Evolutionary conservation across 2,329 filamentous ascomycete species (phyloP), one percentile per base, ranked within the genome.

Genomic region (Lecanoromycetidae sp.): DNA sequence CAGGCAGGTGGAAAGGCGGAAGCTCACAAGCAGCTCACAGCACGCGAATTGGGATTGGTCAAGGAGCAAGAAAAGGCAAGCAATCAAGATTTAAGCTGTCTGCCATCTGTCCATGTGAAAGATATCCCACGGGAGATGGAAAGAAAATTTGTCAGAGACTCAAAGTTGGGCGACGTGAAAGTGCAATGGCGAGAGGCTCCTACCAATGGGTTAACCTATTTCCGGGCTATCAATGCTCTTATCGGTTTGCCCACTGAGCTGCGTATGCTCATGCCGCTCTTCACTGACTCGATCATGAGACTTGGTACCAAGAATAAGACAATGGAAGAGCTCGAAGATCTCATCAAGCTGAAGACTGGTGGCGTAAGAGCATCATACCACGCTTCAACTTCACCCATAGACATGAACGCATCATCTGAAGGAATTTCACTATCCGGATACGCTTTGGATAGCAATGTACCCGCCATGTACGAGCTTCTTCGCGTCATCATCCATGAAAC

Each of bases 171-270:
- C 34, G 73, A 75, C 30, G 75, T 82, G 33, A 78, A 82, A 37
- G 77, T 91, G 3, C 85, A 95, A 57, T 95, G 88, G 87, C 81
- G 83, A 42, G 86, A 94, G 63, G 87, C 88, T 6, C 84, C 87
- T 2, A 98, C 91, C 0, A 98, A 98, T 57, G 91, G 91, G 0
- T 69, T 98, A 49, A 96, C 90, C 1, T 98, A 98, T 62, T 94
- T 98, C 70, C 82, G 88, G 50, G 87, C 87, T 3, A 77, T 96
- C 62, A 87, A 93, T 60, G 74, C 77, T 0, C 71, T 96, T 46
- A 75, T 85, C 36, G 78, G 83, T 51, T 69, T 98, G 12, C 87
- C 90, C 0, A 81, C 90, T 52, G 86, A 95, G 53, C 73, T 96
- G 44, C 77, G 91, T 44, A 73, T 85, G 56, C 71, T 96, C 49